phyloP scores from a whole-genome alignment of 2,329 filamentous ascomycete species.

The Monosporascus sp. region DNA sequence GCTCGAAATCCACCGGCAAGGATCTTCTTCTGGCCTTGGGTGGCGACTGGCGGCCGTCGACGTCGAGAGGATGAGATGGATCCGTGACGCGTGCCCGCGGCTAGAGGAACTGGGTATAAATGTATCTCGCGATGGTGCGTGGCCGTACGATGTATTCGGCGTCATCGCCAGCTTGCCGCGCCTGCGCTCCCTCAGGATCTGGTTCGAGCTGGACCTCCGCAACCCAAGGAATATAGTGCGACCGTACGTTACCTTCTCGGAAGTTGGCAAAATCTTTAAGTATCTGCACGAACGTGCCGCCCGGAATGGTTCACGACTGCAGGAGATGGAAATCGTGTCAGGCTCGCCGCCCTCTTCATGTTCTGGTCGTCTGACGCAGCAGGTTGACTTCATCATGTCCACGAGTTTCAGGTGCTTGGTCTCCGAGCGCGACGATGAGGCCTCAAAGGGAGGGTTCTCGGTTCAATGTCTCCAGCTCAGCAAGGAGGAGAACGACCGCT shows the following conservation, averaged over 20 bases:
- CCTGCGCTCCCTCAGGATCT: slow-evolving; percentile 5
- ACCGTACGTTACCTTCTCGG: slow-evolving; percentile 5
- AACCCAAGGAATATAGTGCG: neutral
- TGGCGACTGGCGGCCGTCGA: neutral
- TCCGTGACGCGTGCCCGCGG: slow-evolving; percentile 4
- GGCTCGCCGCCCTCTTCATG: neutral
- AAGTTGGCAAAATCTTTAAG: neutral
- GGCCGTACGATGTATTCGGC: slow-evolving; percentile 5
- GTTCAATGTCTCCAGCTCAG: neutral
- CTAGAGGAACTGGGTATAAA: slow-evolving; percentile 6
- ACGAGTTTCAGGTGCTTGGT: slow-evolving; percentile 4
- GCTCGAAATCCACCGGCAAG: slow-evolving; percentile 2
- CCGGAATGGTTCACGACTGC: neutral
- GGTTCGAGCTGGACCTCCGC: slow-evolving; percentile 7
- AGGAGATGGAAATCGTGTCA: slow-evolving; percentile 1
- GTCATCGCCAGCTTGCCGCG: slow-evolving; percentile 2
- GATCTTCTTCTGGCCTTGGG: neutral
- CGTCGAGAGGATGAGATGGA: neutral
- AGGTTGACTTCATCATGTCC: neutral
- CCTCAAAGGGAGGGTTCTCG: slow-evolving; percentile 32
- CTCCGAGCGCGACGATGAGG: slow-evolving; percentile 23
- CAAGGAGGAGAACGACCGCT: neutral
- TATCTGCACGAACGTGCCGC: neutral
- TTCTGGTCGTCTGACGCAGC: neutral
- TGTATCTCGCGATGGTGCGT: slow-evolving; percentile 1